phyloP scores from a whole-genome alignment of 2,329 filamentous ascomycete species.

The Penicillium sp. region DNA sequence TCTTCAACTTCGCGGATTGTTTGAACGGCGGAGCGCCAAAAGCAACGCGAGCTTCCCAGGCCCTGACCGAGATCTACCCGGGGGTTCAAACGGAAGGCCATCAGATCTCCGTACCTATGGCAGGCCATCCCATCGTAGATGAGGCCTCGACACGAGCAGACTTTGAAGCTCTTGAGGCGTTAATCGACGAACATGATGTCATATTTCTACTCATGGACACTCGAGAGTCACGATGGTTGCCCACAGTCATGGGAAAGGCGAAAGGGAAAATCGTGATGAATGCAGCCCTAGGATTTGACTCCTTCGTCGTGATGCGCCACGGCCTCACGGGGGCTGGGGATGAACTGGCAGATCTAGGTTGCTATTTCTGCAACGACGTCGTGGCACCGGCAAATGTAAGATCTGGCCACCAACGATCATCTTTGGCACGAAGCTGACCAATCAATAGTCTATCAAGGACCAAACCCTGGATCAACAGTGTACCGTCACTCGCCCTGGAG shows the following conservation, averaged over 20 bases:
- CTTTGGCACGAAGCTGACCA: constrained; percentile 14
- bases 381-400: constrained; percentile 89
- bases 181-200: constrained; percentile 83
- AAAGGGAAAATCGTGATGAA: constrained; percentile 95
- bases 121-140: constrained; percentile 82
- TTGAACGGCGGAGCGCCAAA: constrained; percentile 80
- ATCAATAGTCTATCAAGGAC: constrained; percentile 78
- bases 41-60: constrained; percentile 74
- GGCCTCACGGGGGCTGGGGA: constrained; percentile 62
- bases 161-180: constrained; percentile 67
- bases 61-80: constrained; percentile 81
- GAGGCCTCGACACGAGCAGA: constrained; percentile 66
- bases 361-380: constrained; percentile 98
- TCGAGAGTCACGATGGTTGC: constrained; percentile 89
- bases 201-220: constrained; percentile 98
- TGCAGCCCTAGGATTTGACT: constrained; percentile 92
- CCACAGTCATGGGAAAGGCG: constrained; percentile 92
- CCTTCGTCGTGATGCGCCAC: constrained; percentile 95
- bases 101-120: constrained; percentile 87
- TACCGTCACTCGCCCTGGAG: constrained; percentile 89
- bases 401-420: constrained; percentile 19
- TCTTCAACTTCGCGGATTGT: constrained; percentile 89
- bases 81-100: constrained; percentile 80
- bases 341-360: constrained; percentile 70
- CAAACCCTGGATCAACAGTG: constrained; percentile 97